A percentile compares a stretch with the other conserved stretches of the same genome.
phyloP scores from a whole-genome alignment of 257 asterid genomes.

The Asclepias syriaca region DNA sequence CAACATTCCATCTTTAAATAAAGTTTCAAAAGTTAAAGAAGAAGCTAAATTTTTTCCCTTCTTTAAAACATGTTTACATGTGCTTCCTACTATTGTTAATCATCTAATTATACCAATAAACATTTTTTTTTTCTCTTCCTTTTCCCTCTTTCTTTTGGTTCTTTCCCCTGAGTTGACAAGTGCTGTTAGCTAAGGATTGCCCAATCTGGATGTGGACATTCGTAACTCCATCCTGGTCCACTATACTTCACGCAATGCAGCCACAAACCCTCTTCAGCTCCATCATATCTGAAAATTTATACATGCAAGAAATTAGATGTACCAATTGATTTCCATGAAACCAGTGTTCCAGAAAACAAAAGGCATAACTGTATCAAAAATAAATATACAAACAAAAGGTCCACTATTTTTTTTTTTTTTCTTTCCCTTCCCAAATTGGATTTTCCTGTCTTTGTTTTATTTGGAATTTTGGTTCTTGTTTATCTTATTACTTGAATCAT shows the following conservation, averaged over 20 bases:
- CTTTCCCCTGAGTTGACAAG: not conserved
- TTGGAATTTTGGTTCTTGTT: not conserved
- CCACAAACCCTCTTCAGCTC: slow-evolving; percentile 79
- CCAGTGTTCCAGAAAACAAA: not conserved
- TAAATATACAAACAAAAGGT: not conserved
- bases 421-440: too few relatives aligned
- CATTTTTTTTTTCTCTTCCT: too few relatives aligned
- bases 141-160: not conserved
- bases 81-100: too few relatives aligned
- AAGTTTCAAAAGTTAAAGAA: too few relatives aligned
- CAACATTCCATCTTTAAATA: too few relatives aligned
- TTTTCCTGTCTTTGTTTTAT: too few relatives aligned
- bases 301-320: too few relatives aligned
- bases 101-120: too few relatives aligned
- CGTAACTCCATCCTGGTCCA: slow-evolving; percentile 73
- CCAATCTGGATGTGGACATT: slow-evolving; percentile 89
- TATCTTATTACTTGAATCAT: not conserved
- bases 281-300: slow-evolving; percentile 76
- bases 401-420: too few relatives aligned
- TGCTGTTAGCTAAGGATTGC: slow-evolving; percentile 33
- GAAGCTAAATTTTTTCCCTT: too few relatives aligned
- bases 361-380: not conserved
- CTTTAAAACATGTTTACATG: too few relatives aligned
- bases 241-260: slow-evolving; percentile 79
- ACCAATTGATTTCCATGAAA: not conserved